Base-by-base conservation (phyloP, 169 alveolate genomes). In the Eimeria tenella region DNA sequence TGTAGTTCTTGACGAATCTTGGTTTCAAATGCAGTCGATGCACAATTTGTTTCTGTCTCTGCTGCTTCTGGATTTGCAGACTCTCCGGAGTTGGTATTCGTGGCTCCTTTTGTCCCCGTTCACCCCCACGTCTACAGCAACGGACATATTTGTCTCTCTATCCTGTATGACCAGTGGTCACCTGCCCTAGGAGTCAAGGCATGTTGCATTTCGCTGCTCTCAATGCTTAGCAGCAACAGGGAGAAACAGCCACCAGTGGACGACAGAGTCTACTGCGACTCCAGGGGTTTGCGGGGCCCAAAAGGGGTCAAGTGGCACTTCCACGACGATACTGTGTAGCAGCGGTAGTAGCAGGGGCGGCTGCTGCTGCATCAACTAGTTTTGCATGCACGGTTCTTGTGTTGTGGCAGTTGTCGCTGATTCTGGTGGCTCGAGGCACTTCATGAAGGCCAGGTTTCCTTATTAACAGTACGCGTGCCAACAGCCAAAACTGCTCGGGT, bases 71-170 rank as follows among this genome's bases (percentile, higher is more conserved):
- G 21, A 4, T 50, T 8, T 62, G 8, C 93, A 93, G 95, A 93
- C 19, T 52, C 95, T 9, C 95, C 95, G 49, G 95, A 93, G 58
- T 92, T 93, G 65, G 86, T 74, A 17, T 93, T 93, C 56, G 56
- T 83, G 68, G 53, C 55, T n/a, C 93, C 94, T 49, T 86, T n/a
- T 68, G 71, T 98, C 55, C 99, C 99, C 25, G 97, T 97, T 17
- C 99, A 98, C 86, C 99, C 98, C n/a, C 99, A 98, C 94, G 97
- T 98, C 58, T 98, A 98, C 96, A 97, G 99, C 84, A 98, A 98
- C 96, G 99, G 99, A 13, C 98, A 96, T 93, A 98, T 98, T 71
- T 98, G 99, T 81, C 86, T 98, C 81, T 97, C 98, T 50, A 98
- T 97, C 63, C 94, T 98, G 71, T 98, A 98, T 95, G 96, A 93